Base-by-base conservation (phyloP, 805 yeast species). In the Myxozyma nipponensis region DNA sequence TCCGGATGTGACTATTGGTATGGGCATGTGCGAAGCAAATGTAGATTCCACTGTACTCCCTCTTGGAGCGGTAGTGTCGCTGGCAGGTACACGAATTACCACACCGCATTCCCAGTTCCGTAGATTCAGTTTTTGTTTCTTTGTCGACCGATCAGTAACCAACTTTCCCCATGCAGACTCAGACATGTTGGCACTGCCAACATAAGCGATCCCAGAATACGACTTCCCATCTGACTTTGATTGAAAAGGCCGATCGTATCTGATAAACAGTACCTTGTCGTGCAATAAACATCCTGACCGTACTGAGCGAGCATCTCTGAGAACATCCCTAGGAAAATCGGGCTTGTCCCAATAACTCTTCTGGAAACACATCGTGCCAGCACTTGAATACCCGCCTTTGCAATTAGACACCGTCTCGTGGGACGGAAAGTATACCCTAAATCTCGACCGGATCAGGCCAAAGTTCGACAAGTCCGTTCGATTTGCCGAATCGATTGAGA, bases 31-130 rank as follows among this genome's bases (percentile, higher is more conserved):
- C 13, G 13, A 13, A 4, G 24, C 26, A 44, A 54, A 54, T 17
- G 26, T 41, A 4, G 39, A 38, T 26, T 46, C 49, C 34, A 25
- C 42, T 47, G 15, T 13, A 21, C 22, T 19, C 2, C 9, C 30
- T 13, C 17, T 15, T 21, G 35, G 21, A 18, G 21, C 9, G 5
- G 35, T 23, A 32, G n/a, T 22, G 38, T 21, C 46, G 34, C 17
- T 3, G 21, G 28, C 19, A 22, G 51, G 52, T 26, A 51, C 37
- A 18, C 50, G 46, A 7, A 55, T 17, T 17, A 54, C 37, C 3
- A 55, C 58, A 4, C 59, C 59, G 18, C 59, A 55, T 24, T 55
- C 59, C 59, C 59, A 55, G 42, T 55, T 55, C 24, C 58, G 42
- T 7, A 50, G 34, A 23, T 37, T 44, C 35, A 52, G 43, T 34